phyloP scores from a whole-genome alignment of 2,329 filamentous ascomycete genomes.

The Hymenoscyphus scutula region DNA sequence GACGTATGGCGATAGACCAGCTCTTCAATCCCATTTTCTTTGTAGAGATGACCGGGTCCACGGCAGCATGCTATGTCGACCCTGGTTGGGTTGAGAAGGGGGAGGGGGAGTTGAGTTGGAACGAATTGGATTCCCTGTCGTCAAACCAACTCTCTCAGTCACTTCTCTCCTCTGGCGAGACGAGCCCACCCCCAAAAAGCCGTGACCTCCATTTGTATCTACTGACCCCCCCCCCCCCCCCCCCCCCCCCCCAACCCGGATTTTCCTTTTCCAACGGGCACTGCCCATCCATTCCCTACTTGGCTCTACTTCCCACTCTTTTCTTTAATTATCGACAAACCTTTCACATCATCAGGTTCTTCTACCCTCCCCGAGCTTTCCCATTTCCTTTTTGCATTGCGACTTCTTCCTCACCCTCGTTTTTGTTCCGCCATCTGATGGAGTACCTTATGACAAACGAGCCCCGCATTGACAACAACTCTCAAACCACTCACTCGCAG shows the following conservation, averaged over 20 bases:
- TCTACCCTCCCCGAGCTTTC: too few relatives aligned
- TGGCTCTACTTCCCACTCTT: background rate
- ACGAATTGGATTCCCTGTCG: background rate
- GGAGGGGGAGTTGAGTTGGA: too few relatives aligned
- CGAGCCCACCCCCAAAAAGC: background rate
- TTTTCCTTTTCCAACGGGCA: background rate
- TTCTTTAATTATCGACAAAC: background rate
- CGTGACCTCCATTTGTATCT: background rate
- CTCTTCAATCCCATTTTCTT: background rate
- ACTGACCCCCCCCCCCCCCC: too few relatives aligned
- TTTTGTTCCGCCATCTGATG: background rate
- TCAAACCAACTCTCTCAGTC: background rate
- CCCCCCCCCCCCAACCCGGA: background rate
- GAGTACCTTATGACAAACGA: background rate
- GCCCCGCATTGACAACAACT: conserved; percentile 1
- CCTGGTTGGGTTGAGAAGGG: too few relatives aligned
- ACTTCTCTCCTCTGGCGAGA: too few relatives aligned
- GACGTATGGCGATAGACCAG: background rate
- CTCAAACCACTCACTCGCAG: background rate
- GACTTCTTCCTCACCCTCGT: background rate
- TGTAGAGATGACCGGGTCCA: background rate
- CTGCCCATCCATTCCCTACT: background rate
- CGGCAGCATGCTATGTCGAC: background rate
- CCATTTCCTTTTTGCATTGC: background rate
- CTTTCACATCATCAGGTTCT: background rate